Evolutionary conservation across 257 asterid species (phyloP), one percentile per base, ranked within the genome.

Genomic region (Solanum pennellii): DNA sequence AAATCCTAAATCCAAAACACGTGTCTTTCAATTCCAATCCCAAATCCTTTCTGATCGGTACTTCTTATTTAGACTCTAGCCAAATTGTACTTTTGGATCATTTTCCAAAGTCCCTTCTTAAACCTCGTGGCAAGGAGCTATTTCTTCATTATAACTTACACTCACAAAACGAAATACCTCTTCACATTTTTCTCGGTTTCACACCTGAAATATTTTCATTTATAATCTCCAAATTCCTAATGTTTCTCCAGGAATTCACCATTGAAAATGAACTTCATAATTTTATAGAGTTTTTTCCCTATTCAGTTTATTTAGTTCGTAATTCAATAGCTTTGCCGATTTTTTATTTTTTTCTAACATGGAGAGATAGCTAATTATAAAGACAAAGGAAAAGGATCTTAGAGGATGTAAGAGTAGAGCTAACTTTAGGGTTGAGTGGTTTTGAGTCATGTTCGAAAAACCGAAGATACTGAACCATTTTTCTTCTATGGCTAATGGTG

Each of bases 371-470:
- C 42, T 7, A 7, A 39, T 39, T 7, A 39, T 6, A 0, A 7
- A 39, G 42, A 39, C 42, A 39, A 39, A 39, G 9, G 42, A 39
- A 42, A 7, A 41, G 44, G 62, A 85, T 65, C 14, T 2, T 42
- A 42, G 25, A 16, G 0, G 39, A 47, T 11, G 42, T 12, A 33
- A 60, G 39, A 3, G 65, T 96, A 31, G 96, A 96, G 91, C 74
- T 94, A 82, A 91, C 92, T 86, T 88, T 96, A 82, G 98, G 97
- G 66, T 96, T 89, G 92, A 94, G 94, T 87, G 99, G 98, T 2
- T 96, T 93, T 75, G 98, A 98, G 37, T 5, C 37, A 4, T 35
- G 6, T 35, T 35, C 7, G 37, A 35, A 35, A 35, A 35, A 35
- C 6, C 6, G 37, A 35, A 35, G 37, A 35, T 35, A 35, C 37